These are phyloP conservation scores for Macrolepiota albuminosa DNA, from an alignment of 768 basidiomycete genomes.

Conservation along the genomic window DNA sequence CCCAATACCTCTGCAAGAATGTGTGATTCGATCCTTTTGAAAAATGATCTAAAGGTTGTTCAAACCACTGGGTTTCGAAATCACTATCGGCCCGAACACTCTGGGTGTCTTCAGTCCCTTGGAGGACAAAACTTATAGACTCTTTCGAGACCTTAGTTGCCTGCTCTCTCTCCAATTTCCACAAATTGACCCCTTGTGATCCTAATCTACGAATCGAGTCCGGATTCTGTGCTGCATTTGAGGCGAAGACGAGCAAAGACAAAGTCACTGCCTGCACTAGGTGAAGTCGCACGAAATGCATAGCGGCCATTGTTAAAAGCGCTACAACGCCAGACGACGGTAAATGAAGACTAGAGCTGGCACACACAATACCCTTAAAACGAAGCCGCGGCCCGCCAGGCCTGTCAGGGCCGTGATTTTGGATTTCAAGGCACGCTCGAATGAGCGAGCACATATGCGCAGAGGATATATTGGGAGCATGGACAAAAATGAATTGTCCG, in stretches of 20 bases:
- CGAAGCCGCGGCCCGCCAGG: neutral
- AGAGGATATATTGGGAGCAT: neutral
- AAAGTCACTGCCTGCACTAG: slow-evolving; percentile 6
- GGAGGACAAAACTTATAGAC: slow-evolving; percentile 13
- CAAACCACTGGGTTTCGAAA: slow-evolving; percentile 65
- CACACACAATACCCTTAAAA: neutral
- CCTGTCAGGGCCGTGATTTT: neutral
- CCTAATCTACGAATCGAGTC: slow-evolving; percentile 28
- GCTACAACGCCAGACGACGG: neutral
- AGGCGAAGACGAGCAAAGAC: neutral
- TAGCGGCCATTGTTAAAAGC: slow-evolving; percentile 2
- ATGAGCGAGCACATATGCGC: neutral
- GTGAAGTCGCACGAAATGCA: slow-evolving; percentile 1
- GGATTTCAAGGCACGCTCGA: neutral
- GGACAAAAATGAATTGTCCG: neutral
- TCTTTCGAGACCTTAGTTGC: slow-evolving; percentile 13
- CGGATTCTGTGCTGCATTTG: slow-evolving; percentile 8
- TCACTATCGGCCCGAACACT: slow-evolving; percentile 18
- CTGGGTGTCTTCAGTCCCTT: slow-evolving; percentile 13
- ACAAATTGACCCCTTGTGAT: slow-evolving; percentile 62
- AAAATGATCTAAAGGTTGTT: slow-evolving; percentile 86
- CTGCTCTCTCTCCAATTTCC: slow-evolving; percentile 40
- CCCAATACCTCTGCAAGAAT: slow-evolving; percentile 91
- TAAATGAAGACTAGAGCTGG: neutral
- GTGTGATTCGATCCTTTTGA: slow-evolving; percentile 47